These are phyloP conservation scores for Phytophthora constricta DNA, from an alignment of 352 stramenopile genomes.

Conservation along the genomic window DNA sequence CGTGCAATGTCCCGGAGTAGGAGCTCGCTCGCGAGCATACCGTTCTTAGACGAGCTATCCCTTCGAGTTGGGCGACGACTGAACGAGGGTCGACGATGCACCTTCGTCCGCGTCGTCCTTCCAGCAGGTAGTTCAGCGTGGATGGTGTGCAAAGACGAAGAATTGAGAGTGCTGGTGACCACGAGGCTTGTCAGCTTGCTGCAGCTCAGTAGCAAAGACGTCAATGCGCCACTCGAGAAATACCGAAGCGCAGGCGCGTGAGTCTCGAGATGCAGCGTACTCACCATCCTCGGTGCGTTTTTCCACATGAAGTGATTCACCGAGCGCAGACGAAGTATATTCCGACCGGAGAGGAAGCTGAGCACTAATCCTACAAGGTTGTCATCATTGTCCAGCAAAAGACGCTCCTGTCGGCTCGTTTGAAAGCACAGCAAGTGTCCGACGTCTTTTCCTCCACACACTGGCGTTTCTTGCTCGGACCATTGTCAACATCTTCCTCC, in stretches of 20 bases:
- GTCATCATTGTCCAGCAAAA: constrained; percentile 53
- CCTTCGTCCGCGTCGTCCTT: constrained; percentile 5
- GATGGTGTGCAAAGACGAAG: background rate
- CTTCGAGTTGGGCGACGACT: constrained; percentile 16
- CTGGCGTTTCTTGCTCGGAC: constrained; percentile 18
- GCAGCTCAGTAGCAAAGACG: constrained; percentile 45
- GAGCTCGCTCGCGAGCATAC: constrained; percentile 20
- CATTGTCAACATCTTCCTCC: background rate
- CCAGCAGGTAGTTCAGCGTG: background rate
- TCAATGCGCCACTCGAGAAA: constrained; percentile 37
- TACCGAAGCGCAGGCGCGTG: constrained; percentile 28
- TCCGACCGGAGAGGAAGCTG: constrained; percentile 52
- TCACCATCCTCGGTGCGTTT: constrained; percentile 47
- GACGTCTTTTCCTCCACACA: background rate
- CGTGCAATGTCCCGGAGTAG: constrained; percentile 29
- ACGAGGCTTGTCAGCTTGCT: constrained; percentile 42
- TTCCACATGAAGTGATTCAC: constrained; percentile 57
- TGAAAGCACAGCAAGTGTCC: background rate
- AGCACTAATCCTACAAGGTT: constrained; percentile 57
- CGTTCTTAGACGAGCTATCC: constrained; percentile 13
- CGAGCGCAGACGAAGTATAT: constrained; percentile 42
- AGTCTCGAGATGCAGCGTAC: constrained; percentile 49
- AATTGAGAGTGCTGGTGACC: constrained; percentile 46
- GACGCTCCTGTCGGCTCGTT: constrained; percentile 20
- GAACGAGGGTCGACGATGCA: constrained; percentile 28